Conservation (phyloP, 257 asterid species). For the Nicotiana benthamiana region DNA sequence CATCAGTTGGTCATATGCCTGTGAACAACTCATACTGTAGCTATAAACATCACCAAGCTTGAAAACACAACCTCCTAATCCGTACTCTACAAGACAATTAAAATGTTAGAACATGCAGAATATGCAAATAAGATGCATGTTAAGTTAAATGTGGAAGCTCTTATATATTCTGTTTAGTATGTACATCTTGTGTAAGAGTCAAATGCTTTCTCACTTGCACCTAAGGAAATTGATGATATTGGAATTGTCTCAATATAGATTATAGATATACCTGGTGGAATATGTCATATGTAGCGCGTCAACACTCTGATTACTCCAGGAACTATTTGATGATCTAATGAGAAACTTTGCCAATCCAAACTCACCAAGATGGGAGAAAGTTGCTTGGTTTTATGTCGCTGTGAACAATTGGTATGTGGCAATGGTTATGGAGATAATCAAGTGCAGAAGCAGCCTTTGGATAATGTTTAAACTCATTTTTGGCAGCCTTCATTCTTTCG, state of each 20-base stretch:
- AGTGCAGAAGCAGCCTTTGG: conserved; percentile 26
- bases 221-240: background rate
- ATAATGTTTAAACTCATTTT: too few species aligned
- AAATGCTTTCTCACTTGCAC: background rate
- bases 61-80: conserved; percentile 25
- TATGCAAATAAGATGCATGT: background rate
- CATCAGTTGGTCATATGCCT: conserved; percentile 31
- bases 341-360: too few species aligned
- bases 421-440: conserved; percentile 23
- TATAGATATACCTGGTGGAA: conserved; percentile 7
- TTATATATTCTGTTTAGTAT: background rate
- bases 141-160: background rate
- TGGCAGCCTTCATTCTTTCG: too few species aligned
- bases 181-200: background rate
- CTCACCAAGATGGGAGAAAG: conserved; percentile 9
- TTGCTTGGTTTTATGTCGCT: background rate
- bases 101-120: background rate
- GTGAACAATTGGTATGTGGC: conserved; percentile 20
- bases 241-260: too few species aligned
- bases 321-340: background rate
- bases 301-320: background rate
- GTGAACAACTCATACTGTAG: conserved; percentile 31
- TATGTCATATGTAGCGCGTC: conserved; percentile 2
- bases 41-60: conserved; percentile 38
- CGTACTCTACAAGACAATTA: conserved; percentile 27